phyloP scores from a whole-genome alignment of 257 asterid species.

The Paulownia fortunei region DNA sequence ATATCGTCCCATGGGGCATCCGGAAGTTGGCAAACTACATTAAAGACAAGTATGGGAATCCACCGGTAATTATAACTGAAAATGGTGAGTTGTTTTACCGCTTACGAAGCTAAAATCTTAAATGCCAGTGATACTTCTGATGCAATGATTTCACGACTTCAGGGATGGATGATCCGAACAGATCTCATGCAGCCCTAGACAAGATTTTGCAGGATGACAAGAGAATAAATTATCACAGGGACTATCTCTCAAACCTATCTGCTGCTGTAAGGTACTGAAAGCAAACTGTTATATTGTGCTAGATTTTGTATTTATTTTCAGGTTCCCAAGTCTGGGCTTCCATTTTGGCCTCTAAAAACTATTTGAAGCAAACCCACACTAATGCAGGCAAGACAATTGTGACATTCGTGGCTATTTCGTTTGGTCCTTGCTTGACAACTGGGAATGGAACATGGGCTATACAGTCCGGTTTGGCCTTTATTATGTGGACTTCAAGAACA shows the following conservation, averaged over 20 bases:
- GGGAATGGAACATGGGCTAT: conserved; percentile 98
- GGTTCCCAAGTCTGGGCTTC: background rate
- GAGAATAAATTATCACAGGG: conserved; percentile 73
- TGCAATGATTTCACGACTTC: conserved; percentile 26
- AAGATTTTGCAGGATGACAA: conserved; percentile 65
- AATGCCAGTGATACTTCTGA: background rate
- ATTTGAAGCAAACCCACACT: background rate
- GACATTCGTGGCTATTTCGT: conserved; percentile 74
- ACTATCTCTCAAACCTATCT: conserved; percentile 80
- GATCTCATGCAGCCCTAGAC: conserved; percentile 35
- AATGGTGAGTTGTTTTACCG: conserved; percentile 55
- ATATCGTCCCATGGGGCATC: conserved; percentile 88
- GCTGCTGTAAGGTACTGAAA: conserved; percentile 74
- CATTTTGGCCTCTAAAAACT: background rate
- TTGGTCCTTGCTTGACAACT: conserved; percentile 92
- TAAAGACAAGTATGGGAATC: conserved; percentile 74
- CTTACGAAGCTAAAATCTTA: background rate
- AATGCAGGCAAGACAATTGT: conserved; percentile 74
- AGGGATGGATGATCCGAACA: conserved; percentile 86
- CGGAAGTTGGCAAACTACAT: conserved; percentile 68
- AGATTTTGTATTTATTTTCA: background rate
- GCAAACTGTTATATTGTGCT: background rate
- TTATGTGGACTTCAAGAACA: conserved; percentile 78
- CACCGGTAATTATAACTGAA: conserved; percentile 76
- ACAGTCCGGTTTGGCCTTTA: conserved; percentile 82